phyloP scores from a whole-genome alignment of 2,329 filamentous ascomycete species.

The Penicillium sp. region DNA sequence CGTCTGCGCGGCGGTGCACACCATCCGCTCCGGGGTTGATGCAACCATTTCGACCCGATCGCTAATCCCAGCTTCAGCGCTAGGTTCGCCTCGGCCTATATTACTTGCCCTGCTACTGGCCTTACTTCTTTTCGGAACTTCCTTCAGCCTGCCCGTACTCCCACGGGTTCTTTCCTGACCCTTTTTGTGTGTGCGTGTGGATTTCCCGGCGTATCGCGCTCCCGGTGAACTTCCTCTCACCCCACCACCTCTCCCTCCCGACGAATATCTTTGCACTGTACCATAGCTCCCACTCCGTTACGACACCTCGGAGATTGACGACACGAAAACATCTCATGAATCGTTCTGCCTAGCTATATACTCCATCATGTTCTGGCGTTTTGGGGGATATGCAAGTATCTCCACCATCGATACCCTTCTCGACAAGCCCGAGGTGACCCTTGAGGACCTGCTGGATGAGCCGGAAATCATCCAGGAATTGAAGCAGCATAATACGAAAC shows the following conservation, averaged over 20 bases:
- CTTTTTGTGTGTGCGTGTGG: constrained; percentile 22
- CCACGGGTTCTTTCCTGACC: constrained; percentile 14
- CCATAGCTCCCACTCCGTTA: constrained; percentile 32
- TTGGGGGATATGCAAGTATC: constrained; percentile 97
- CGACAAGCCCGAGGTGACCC: constrained; percentile 90
- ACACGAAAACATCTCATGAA: constrained; percentile 40
- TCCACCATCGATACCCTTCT: constrained; percentile 96
- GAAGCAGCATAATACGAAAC: constrained; percentile 96
- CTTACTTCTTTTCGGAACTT: constrained; percentile 1
- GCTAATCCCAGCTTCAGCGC: constrained; percentile 26
- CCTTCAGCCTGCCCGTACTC: constrained; percentile 1
- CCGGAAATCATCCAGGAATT: constrained; percentile 95
- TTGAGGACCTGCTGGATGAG: constrained; percentile 96
- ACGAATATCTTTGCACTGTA: constrained; percentile 23
- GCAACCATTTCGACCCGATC: constrained; percentile 18
- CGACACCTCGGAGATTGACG: constrained; percentile 31
- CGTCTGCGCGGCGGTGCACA: constrained; percentile 18
- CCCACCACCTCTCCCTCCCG: constrained; percentile 9
- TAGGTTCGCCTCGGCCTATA: constrained; percentile 20
- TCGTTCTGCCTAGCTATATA: constrained; percentile 39
- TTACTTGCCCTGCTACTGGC: constrained; percentile 4
- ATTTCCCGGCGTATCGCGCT: constrained; percentile 24
- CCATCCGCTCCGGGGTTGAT: constrained; percentile 25
- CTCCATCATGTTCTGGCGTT: constrained; percentile 97
- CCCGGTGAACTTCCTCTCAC: constrained; percentile 21